Evolutionary conservation across 352 stramenopile genomes (phyloP).

Genomic region (Pythium sukuiense): DNA sequence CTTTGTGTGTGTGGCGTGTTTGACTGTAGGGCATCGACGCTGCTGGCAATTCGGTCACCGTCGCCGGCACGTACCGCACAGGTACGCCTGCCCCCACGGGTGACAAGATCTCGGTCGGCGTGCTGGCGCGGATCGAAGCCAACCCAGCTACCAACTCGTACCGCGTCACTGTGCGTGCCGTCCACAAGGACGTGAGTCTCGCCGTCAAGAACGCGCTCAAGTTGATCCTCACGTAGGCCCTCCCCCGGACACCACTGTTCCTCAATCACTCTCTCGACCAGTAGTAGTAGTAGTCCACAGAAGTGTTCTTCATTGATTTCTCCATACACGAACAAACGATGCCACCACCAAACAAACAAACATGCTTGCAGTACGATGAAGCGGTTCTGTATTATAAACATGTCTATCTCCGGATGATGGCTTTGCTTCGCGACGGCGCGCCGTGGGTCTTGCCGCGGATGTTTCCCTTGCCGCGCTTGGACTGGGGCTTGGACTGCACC

Average conservation of each 20-base stretch:
- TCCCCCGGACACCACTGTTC: background rate
- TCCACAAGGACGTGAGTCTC: conserved; percentile 86
- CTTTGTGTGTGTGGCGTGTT: background rate
- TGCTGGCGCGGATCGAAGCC: conserved; percentile 89
- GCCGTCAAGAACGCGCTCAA: conserved; percentile 73
- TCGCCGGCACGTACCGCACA: conserved; percentile 91
- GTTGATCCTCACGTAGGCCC: conserved; percentile 39
- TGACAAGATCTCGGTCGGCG: conserved; percentile 94
- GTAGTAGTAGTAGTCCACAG: background rate
- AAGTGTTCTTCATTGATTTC: conserved; percentile 1
- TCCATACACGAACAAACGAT: background rate
- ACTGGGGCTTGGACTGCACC: conserved; percentile 39
- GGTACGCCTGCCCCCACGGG: conserved; percentile 85
- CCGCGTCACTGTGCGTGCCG: conserved; percentile 90
- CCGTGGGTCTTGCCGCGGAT: conserved; percentile 81
- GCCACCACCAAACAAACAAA: background rate
- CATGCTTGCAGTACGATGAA: background rate
- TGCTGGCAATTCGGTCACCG: conserved; percentile 88
- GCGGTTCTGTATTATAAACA: conserved; percentile 4
- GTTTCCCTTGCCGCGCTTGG: conserved; percentile 72
- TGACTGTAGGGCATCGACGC: conserved; percentile 42
- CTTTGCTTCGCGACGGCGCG: conserved; percentile 81
- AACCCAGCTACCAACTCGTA: conserved; percentile 80
- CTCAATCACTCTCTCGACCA: background rate
- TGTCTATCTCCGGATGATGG: conserved; percentile 51